Percentiles rank a stretch among this genome's conserved stretches.
Evolutionary conservation across 2,329 filamentous ascomycete genomes (phyloP).

Genomic region (Amauroascus niger): DNA sequence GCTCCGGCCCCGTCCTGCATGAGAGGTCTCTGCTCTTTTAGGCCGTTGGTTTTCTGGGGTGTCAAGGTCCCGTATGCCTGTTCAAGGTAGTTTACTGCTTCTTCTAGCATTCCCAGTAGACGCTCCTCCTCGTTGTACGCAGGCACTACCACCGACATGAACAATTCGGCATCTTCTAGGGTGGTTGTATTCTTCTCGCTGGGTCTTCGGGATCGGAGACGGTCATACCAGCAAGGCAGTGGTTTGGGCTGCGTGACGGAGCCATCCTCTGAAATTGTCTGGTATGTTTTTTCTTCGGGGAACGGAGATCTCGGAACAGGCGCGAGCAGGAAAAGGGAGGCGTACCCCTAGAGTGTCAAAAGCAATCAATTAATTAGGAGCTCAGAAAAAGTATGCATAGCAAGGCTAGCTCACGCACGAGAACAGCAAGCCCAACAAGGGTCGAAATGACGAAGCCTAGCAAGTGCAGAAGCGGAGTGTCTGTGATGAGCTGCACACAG

Average conservation of each 20-base stretch:
- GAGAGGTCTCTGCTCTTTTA: conserved; percentile 29
- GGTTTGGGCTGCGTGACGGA: conserved; percentile 44
- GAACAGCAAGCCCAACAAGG: conserved; percentile 25
- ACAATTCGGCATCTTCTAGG: conserved; percentile 68
- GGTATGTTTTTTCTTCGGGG: conserved; percentile 74
- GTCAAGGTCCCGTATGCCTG: conserved; percentile 54
- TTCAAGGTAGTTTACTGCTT: conserved; percentile 81
- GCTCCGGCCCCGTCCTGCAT: conserved; percentile 19
- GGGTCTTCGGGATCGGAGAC: conserved; percentile 53
- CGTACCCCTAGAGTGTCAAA: conserved; percentile 3
- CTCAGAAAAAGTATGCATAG: neutral
- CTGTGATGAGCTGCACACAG: conserved; percentile 25
- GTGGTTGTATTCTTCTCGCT: conserved; percentile 31
- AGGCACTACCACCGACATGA: conserved; percentile 83
- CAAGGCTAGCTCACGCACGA: conserved; percentile 24
- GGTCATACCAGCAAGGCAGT: conserved; percentile 81
- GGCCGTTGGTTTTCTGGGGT: conserved; percentile 20
- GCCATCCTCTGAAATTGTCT: conserved; percentile 60
- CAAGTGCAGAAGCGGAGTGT: conserved; percentile 25
- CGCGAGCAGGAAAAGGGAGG: conserved; percentile 63
- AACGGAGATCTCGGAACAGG: conserved; percentile 66
- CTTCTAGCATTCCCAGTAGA: conserved; percentile 73
- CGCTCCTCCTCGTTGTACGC: conserved; percentile 91
- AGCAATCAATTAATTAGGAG: neutral
- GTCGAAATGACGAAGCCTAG: conserved; percentile 25